Percentiles rank a stretch among this genome's conserved stretches.
Conservation (phyloP, 768 basidiomycete genomes). For the Suillus paluster region DNA sequence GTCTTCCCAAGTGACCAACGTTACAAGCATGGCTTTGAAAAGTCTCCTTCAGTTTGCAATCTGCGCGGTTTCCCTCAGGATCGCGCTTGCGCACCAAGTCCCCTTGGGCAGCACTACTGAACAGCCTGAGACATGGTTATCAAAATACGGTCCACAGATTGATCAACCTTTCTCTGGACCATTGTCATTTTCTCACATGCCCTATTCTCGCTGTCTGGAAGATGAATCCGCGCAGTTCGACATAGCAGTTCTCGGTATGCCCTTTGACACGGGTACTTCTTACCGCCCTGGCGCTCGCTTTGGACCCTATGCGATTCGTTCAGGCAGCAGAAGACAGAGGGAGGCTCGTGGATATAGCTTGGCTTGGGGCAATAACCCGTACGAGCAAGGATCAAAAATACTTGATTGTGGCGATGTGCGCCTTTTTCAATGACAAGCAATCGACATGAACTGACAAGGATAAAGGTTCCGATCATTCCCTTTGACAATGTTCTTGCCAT, state of each 20-base stretch:
- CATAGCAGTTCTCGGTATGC: conserved; percentile 81
- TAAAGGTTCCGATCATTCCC: conserved; percentile 73
- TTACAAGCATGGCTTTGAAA: background rate
- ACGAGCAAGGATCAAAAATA: conserved; percentile 56
- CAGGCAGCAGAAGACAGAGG: conserved; percentile 72
- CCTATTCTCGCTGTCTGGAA: conserved; percentile 74
- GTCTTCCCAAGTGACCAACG: background rate
- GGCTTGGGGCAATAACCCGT: conserved; percentile 75
- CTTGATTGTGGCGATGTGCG: conserved; percentile 85
- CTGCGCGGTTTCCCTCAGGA: background rate
- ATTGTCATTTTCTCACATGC: conserved; percentile 81
- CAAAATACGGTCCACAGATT: conserved; percentile 75
- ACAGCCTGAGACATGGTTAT: conserved; percentile 54
- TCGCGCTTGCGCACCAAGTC: conserved; percentile 6
- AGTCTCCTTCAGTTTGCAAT: background rate
- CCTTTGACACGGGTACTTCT: conserved; percentile 70
- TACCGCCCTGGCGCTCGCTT: conserved; percentile 77
- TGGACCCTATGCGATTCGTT: conserved; percentile 85
- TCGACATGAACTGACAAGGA: background rate
- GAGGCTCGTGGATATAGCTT: conserved; percentile 66
- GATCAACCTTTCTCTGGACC: conserved; percentile 84
- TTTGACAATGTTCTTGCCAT: conserved; percentile 85
- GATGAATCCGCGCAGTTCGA: conserved; percentile 59
- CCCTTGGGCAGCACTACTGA: conserved; percentile 12
- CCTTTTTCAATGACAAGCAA: background rate